Evolutionary conservation across 1,284 basidiomycete species (phyloP).

Genomic region (Inonotus obliquus): DNA sequence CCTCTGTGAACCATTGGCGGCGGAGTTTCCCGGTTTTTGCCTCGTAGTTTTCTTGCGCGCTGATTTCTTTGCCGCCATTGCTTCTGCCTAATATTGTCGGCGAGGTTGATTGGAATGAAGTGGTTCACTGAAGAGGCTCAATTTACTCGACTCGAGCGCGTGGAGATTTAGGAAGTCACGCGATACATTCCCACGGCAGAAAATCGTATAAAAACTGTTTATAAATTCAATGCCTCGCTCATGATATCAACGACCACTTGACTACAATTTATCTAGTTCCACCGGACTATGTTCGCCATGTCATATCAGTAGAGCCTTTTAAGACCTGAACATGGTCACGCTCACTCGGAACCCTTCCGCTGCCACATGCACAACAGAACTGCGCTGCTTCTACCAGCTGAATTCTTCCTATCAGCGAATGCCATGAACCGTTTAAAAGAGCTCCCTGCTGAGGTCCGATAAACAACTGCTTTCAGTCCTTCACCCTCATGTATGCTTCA

Average conservation of each 20-base stretch:
- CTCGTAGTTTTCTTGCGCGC: conserved; percentile 28
- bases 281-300: too few species aligned
- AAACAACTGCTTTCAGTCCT: background rate
- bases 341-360: background rate
- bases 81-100: background rate
- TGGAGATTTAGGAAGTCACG: too few species aligned
- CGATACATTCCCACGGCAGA: too few species aligned
- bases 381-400: background rate
- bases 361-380: background rate
- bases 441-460: background rate
- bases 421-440: background rate
- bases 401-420: background rate
- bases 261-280: too few species aligned
- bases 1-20: conserved; percentile 20
- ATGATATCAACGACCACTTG: too few species aligned
- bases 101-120: too few species aligned
- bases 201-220: too few species aligned
- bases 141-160: too few species aligned
- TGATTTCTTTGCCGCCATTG: conserved; percentile 30
- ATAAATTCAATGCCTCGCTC: too few species aligned
- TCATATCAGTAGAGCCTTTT: background rate
- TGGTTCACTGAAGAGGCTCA: background rate
- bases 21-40: conserved; percentile 19
- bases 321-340: background rate
- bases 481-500: background rate